Conservation (phyloP, 495 filamentous ascomycete genomes). For the Aspergillus affinis region DNA sequence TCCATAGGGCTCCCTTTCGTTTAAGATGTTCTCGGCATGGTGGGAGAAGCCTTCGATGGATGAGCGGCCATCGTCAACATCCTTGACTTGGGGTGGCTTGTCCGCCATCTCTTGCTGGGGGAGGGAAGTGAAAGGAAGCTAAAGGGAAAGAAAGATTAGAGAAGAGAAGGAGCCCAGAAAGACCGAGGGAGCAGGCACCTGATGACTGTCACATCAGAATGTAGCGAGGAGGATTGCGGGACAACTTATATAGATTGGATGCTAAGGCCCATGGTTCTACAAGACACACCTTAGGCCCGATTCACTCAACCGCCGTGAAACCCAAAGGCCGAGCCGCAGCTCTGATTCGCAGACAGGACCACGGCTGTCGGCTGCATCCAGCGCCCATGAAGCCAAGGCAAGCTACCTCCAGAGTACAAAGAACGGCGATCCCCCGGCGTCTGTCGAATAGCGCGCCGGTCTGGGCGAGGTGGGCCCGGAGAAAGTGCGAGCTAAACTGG, state of each 20-base stretch:
- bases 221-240: neutral
- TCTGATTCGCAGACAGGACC: constrained; percentile 13
- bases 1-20: constrained; percentile 45
- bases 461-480: constrained; percentile 9
- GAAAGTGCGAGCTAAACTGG: constrained; percentile 1
- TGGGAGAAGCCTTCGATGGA: constrained; percentile 36
- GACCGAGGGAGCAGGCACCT: neutral
- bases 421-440: constrained; percentile 1
- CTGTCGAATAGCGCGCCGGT: constrained; percentile 11
- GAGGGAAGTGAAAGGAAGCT: neutral
- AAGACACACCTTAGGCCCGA: neutral
- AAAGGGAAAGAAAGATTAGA: neutral
- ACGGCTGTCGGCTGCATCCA: neutral
- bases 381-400: constrained; percentile 8
- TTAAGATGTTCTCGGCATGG: constrained; percentile 42
- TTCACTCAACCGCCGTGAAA: constrained; percentile 1
- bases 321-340: constrained; percentile 7
- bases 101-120: neutral
- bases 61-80: constrained; percentile 10
- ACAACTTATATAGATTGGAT: constrained; percentile 5
- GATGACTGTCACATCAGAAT: neutral
- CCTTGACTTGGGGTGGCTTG: neutral
- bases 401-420: neutral
- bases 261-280: neutral
- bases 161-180: neutral